Evolutionary conservation across 305 asterid genomes (phyloP).

Genomic region (Solanum aculeatissimum): DNA sequence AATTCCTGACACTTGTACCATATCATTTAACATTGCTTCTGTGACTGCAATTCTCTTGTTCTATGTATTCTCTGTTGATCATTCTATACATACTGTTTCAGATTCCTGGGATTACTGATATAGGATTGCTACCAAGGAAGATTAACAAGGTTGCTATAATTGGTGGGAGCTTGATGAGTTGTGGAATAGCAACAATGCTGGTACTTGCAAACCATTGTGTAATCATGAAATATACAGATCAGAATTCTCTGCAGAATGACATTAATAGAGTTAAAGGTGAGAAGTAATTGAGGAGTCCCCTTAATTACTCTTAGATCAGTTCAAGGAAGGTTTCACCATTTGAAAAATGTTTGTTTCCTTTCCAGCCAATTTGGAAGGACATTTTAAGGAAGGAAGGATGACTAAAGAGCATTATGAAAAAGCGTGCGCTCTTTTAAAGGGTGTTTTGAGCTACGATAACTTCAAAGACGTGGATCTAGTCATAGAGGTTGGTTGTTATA

Average conservation of each 20-base stretch:
- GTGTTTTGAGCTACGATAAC: conserved; percentile 71
- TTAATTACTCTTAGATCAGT: not conserved
- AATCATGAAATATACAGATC: conserved; percentile 79
- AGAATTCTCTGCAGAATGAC: conserved; percentile 75
- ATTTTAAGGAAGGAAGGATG: conserved; percentile 84
- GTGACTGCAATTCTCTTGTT: not conserved
- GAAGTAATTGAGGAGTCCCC: not conserved
- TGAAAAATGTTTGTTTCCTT: not conserved
- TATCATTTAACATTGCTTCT: not conserved
- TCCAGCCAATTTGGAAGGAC: conserved; percentile 77
- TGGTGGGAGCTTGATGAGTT: conserved; percentile 97
- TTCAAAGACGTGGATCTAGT: conserved; percentile 93
- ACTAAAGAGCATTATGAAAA: conserved; percentile 60
- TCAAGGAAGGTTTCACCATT: not conserved
- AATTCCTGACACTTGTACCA: not conserved
- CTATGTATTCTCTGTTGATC: not conserved
- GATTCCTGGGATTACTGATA: conserved; percentile 92
- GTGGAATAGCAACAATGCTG: conserved; percentile 87
- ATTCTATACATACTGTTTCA: conserved; percentile 7
- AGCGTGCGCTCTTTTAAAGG: conserved; percentile 61
- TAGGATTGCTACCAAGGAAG: conserved; percentile 71
- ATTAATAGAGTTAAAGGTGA: conserved; percentile 74
- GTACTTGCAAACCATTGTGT: conserved; percentile 63
- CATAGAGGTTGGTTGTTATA: conserved; percentile 56
- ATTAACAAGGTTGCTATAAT: conserved; percentile 82